phyloP scores from a whole-genome alignment of 2,329 filamentous ascomycete genomes.

The Dryadomyces sulphureus region DNA sequence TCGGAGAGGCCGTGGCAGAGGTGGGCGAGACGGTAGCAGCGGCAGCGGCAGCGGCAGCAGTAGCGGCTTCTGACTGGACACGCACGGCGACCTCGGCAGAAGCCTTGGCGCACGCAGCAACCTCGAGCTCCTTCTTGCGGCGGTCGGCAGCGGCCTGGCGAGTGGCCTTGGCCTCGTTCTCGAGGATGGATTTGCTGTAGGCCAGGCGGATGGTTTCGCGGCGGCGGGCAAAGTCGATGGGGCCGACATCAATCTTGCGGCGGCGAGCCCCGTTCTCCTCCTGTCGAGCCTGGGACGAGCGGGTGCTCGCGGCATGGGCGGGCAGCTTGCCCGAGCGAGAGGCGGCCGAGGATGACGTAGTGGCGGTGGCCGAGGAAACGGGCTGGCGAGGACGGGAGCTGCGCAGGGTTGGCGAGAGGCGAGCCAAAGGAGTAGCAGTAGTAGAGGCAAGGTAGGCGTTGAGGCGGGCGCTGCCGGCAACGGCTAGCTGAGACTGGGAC shows the following conservation, averaged over 20 bases:
- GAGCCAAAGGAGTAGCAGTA: not conserved
- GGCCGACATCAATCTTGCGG: slow-evolving; percentile 48
- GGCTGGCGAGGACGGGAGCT: slow-evolving; percentile 72
- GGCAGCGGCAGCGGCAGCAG: not conserved
- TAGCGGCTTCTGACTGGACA: slow-evolving; percentile 14
- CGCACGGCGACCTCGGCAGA: slow-evolving; percentile 19
- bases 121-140: slow-evolving; percentile 34
- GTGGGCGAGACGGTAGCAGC: not conserved
- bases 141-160: slow-evolving; percentile 39
- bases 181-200: slow-evolving; percentile 70
- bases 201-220: slow-evolving; percentile 72
- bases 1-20: not conserved
- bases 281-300: slow-evolving; percentile 16
- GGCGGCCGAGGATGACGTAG: slow-evolving; percentile 18
- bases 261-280: slow-evolving; percentile 25
- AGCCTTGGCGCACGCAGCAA: slow-evolving; percentile 27
- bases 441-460: slow-evolving; percentile 55
- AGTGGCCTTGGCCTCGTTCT: slow-evolving; percentile 48
- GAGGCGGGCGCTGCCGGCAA: slow-evolving; percentile 42
- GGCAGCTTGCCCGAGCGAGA: not conserved
- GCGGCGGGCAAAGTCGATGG: slow-evolving; percentile 73
- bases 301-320: slow-evolving; percentile 8
- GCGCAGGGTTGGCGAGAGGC: slow-evolving; percentile 59
- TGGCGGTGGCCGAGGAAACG: slow-evolving; percentile 59
- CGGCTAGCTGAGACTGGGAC: slow-evolving; percentile 24